phyloP scores from a whole-genome alignment of 495 filamentous ascomycete genomes.

The Jackrogersella minutella region DNA sequence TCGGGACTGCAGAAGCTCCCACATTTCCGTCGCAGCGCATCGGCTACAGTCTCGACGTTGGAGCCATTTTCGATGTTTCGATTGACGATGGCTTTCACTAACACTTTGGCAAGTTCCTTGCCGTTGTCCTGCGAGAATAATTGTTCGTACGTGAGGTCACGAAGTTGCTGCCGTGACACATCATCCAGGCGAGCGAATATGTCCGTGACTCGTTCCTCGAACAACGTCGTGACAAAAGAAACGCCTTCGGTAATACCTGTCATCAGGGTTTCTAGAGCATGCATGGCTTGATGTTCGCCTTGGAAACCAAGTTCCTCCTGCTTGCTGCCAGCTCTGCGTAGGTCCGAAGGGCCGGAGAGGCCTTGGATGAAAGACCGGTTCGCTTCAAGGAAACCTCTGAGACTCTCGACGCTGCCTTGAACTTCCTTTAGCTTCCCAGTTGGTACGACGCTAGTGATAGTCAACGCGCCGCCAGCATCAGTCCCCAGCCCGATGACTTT shows the following conservation, averaged over 20 bases:
- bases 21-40: constrained; percentile 87
- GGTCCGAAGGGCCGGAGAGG: constrained; percentile 81
- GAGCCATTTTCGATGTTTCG: constrained; percentile 93
- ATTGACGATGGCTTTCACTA: constrained; percentile 98
- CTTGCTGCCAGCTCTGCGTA: constrained; percentile 72
- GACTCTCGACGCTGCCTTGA: constrained; percentile 78
- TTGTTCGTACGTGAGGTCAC: constrained; percentile 80
- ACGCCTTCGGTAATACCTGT: constrained; percentile 92
- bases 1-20: constrained; percentile 97
- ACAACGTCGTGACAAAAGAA: constrained; percentile 90
- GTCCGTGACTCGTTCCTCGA: constrained; percentile 89
- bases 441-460: constrained; percentile 67
- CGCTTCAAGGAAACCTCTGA: constrained; percentile 80
- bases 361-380: constrained; percentile 94
- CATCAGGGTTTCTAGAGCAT: constrained; percentile 82
- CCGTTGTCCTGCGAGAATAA: constrained; percentile 82
- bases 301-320: constrained; percentile 91
- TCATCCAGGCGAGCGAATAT: constrained; percentile 83
- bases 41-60: constrained; percentile 96
- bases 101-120: constrained; percentile 90
- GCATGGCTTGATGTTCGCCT: constrained; percentile 90
- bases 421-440: constrained; percentile 72
- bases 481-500: constrained; percentile 55
- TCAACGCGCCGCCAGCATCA: constrained; percentile 63
- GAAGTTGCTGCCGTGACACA: constrained; percentile 69